Conservation (phyloP, 2,329 filamentous ascomycete genomes). For the Trichoderma pleuroti region DNA sequence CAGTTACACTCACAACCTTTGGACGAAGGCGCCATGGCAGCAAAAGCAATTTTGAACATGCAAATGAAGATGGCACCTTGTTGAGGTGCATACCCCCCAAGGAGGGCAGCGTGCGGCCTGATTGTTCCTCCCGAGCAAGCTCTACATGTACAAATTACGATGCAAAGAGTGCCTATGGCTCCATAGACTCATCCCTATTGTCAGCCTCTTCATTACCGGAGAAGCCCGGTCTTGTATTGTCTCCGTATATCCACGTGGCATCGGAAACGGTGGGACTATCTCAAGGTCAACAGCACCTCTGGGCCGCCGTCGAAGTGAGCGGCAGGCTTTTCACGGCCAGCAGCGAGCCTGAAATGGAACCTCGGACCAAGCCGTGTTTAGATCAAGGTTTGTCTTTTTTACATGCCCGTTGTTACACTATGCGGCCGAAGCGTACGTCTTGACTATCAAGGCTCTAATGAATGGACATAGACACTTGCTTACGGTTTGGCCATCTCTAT, state of each 20-base stretch:
- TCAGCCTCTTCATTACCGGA: background rate
- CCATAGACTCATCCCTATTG: background rate
- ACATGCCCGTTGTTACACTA: background rate
- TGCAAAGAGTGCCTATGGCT: background rate
- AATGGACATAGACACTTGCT: constrained; percentile 28
- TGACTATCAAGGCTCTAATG: background rate
- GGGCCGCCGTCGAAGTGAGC: constrained; percentile 49
- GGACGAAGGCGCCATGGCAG: background rate
- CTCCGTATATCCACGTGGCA: constrained; percentile 43
- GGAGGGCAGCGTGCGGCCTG: background rate
- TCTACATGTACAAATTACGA: constrained; percentile 13
- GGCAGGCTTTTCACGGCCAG: constrained; percentile 34
- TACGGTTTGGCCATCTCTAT: constrained; percentile 48
- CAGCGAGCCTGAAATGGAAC: background rate
- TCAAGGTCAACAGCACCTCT: constrained; percentile 37
- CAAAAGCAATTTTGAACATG: background rate
- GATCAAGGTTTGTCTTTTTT: background rate
- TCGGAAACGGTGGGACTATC: constrained; percentile 39
- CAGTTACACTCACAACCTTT: background rate
- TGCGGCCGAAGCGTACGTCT: too few relatives aligned
- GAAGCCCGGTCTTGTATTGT: constrained; percentile 30
- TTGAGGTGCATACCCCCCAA: background rate
- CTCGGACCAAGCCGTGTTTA: background rate
- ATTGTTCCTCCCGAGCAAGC: background rate
- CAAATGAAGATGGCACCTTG: background rate